These are phyloP conservation scores for Stipa capillata DNA, from an alignment of 176 grass and related monocot genomes.

Conservation along the genomic window DNA sequence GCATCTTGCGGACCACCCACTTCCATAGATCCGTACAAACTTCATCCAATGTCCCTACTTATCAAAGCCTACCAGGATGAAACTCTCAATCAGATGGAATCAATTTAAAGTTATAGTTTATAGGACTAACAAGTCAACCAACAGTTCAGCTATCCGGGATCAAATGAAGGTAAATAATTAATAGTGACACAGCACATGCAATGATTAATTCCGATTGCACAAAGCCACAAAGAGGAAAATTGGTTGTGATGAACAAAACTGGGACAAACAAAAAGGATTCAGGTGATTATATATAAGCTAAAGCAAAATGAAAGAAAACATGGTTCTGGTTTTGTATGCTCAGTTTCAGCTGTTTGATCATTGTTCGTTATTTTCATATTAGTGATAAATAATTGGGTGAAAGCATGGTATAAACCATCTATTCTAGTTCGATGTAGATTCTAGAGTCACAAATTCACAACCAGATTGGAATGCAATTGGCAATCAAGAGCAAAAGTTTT, in stretches of 20 bases:
- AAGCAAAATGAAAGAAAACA: neutral
- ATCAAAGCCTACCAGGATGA: slow-evolving; percentile 7
- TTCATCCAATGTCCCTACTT: slow-evolving; percentile 38
- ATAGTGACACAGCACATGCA: neutral
- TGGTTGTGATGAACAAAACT: neutral
- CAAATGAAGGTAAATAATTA: neutral
- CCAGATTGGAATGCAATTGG: neutral
- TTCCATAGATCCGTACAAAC: slow-evolving; percentile 62
- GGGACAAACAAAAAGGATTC: neutral
- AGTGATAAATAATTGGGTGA: neutral
- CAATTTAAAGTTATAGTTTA: neutral
- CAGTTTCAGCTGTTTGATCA: neutral
- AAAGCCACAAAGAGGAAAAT: neutral
- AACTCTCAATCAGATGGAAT: slow-evolving; percentile 15
- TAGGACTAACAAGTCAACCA: neutral
- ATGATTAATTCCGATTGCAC: neutral
- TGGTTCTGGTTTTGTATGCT: neutral
- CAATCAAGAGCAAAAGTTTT: neutral
- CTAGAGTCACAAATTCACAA: neutral
- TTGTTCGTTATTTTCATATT: neutral
- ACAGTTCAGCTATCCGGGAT: neutral
- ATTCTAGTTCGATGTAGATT: neutral
- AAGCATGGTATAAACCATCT: neutral
- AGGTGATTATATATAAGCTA: neutral
- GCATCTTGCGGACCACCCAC: slow-evolving; percentile 19